These are phyloP conservation scores for Starmerella roubikii DNA, from an alignment of 805 yeast species.

Conservation along the genomic window DNA sequence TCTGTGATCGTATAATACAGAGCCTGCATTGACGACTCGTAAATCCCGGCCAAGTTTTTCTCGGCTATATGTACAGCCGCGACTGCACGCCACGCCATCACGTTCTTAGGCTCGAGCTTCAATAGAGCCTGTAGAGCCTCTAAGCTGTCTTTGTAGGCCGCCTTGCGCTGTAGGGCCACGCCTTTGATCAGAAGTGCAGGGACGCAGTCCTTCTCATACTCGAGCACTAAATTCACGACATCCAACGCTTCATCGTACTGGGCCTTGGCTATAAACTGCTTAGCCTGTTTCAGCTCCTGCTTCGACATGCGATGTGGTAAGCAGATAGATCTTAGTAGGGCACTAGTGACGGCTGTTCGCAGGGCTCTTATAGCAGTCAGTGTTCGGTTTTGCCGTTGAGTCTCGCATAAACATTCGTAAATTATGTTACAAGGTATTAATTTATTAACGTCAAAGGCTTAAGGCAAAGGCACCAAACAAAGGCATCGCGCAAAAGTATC, in stretches of 20 bases:
- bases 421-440: too few relatives aligned
- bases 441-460: too few relatives aligned
- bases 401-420: too few relatives aligned
- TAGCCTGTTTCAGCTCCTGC: constrained; percentile 9
- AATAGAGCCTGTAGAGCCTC: constrained; percentile 33
- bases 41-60: constrained; percentile 15
- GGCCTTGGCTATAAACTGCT: constrained; percentile 21
- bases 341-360: too few relatives aligned
- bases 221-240: constrained; percentile 41
- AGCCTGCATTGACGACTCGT: constrained; percentile 16
- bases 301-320: constrained; percentile 1
- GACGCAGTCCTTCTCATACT: constrained; percentile 42
- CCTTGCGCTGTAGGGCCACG: constrained; percentile 41
- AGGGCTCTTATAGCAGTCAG: too few relatives aligned
- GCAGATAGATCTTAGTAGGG: too few relatives aligned
- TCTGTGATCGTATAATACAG: too few relatives aligned
- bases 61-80: constrained; percentile 23
- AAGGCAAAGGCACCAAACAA: too few relatives aligned
- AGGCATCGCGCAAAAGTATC: too few relatives aligned
- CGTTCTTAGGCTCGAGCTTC: constrained; percentile 32
- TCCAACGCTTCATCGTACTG: constrained; percentile 53
- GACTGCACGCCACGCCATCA: constrained; percentile 74
- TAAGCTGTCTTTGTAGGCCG: constrained; percentile 35
- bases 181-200: constrained; percentile 49
- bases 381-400: too few relatives aligned